Evolutionary conservation across 2,329 filamentous ascomycete genomes (phyloP), one percentile per base, ranked within the genome.

Genomic region (Epichloe festucae): DNA sequence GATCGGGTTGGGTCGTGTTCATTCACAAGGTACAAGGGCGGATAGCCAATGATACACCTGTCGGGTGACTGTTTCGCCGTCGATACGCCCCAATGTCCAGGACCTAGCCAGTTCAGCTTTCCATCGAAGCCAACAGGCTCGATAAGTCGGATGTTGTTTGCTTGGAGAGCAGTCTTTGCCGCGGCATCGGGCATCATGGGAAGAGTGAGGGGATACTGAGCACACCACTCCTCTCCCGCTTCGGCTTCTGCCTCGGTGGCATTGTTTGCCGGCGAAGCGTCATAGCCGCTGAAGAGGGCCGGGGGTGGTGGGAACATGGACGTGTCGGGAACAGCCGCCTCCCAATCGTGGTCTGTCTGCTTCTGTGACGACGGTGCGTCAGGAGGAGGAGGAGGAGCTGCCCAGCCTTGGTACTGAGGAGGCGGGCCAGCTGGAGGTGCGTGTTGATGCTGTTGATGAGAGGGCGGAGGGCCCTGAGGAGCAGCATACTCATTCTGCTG

Each of bases 231-330:
- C 62, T 82, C 77, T 50, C 82, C 87, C 2, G 77, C 76, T 23
- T 79, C 75, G 54, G 83, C 80, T 54, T 87, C 78, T 48, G 74
- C 72, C 57, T 77, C 74, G 2, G 77, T 77, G 1, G 87, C 82
- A 65, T 91, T 91, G 62, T 79, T 82, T 2, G 82, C 76, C 0
- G 81, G 79, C 12, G 84, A 88, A 35, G 65, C 69, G 54, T 86
- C 79, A 60, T 81, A 80, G 47, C 78, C 78, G 50, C 68, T 69
- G 65, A 81, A 81, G 62, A 88, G 75, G 34, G 77, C 76, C 0
- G 86, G 86, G 1, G 86, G 86, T 0, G 85, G 85, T 1, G 85
- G 85, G 43, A 89, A 78, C 10, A 86, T 73, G 1, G 84, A 73
- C 1, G 80, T 88, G 64, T 89, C 85, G 0, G 85, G 84, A 1